Evolutionary conservation across 306 rosid genomes (phyloP).

Genomic region (Erythrophleum fordii): DNA sequence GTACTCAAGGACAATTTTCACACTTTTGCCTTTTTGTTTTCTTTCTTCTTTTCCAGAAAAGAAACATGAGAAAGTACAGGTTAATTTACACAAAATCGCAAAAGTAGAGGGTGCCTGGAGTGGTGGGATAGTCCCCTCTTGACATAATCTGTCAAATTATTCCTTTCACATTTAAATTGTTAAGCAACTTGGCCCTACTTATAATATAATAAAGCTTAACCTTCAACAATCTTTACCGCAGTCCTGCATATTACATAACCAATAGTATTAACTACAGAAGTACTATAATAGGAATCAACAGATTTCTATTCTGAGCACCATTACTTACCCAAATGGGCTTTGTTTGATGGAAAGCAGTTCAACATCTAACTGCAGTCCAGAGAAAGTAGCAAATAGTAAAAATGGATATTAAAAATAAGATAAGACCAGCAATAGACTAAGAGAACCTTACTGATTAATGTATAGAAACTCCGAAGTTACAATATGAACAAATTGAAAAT

Average conservation of each 20-base stretch:
- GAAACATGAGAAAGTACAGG: slow-evolving; percentile 21
- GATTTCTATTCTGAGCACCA: neutral
- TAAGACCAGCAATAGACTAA: neutral
- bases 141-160: neutral
- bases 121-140: slow-evolving; percentile 15
- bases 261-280: slow-evolving; percentile 31
- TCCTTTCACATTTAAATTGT: neutral
- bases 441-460: neutral
- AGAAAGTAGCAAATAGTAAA: slow-evolving; percentile 36
- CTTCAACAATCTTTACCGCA: slow-evolving; percentile 84
- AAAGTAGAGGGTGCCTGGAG: neutral
- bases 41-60: neutral
- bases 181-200: slow-evolving; percentile 12
- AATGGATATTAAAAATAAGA: slow-evolving; percentile 28
- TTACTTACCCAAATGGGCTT: slow-evolving; percentile 90
- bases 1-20: neutral
- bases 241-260: slow-evolving; percentile 59
- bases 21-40: neutral
- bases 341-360: slow-evolving; percentile 91
- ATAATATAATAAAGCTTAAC: slow-evolving; percentile 48
- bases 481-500: neutral
- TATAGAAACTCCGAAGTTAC: slow-evolving; percentile 25
- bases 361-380: slow-evolving; percentile 71
- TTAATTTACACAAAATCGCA: slow-evolving; percentile 6
- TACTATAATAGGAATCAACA: neutral